phyloP scores from a whole-genome alignment of 75 land plant species.

The Pseudotsuga menziesii region DNA sequence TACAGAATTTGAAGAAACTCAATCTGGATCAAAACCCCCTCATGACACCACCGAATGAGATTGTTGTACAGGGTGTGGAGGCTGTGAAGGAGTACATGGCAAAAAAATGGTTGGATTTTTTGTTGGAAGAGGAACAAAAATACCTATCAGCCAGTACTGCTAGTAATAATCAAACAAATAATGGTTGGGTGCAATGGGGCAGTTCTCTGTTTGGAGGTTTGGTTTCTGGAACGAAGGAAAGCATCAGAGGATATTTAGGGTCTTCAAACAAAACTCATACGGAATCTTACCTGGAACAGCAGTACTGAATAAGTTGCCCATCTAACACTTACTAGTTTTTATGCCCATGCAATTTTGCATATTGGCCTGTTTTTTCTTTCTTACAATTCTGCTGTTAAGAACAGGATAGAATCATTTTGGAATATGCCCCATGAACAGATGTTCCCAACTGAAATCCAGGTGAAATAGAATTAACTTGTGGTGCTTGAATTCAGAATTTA shows the following conservation, averaged over 20 bases:
- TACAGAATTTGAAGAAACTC: slow-evolving; percentile 27
- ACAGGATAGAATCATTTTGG: not conserved
- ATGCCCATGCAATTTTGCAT: not conserved
- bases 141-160: not conserved
- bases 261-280: slow-evolving; percentile 8
- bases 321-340: not conserved
- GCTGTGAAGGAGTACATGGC: slow-evolving; percentile 34
- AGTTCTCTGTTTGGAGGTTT: slow-evolving; percentile 35
- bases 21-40: slow-evolving; percentile 38
- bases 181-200: slow-evolving; percentile 39
- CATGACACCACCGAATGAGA: slow-evolving; percentile 31
- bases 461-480: not conserved
- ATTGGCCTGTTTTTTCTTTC: not conserved
- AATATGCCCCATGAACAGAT: not conserved
- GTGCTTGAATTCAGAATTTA: not conserved
- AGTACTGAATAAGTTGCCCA: not conserved
- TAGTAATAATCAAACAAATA: not conserved
- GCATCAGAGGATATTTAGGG: slow-evolving; percentile 24
- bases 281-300: slow-evolving; percentile 7
- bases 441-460: not conserved
- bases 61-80: slow-evolving; percentile 22
- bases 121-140: slow-evolving; percentile 4
- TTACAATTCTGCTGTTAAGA: not conserved
- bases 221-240: slow-evolving; percentile 28
- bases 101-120: slow-evolving; percentile 17